Base-by-base conservation (phyloP, 352 stramenopile species). In the Pythium sp. region DNA sequence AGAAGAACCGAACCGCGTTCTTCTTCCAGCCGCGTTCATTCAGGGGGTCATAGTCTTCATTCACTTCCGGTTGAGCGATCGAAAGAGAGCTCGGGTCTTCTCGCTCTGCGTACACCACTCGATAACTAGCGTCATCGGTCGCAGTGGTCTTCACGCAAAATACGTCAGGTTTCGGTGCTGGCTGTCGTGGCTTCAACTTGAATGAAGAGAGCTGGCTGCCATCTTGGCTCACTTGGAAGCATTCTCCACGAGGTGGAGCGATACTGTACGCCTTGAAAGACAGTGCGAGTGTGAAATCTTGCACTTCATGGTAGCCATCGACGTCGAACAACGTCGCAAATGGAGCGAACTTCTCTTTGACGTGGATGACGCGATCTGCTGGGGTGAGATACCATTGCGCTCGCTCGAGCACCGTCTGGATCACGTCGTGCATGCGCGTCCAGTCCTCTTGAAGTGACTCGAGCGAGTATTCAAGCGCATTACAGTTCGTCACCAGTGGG, bases 391-490 rank as follows among this genome's bases (percentile, higher is more conserved):
- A 75, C 75, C 78, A 83, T 24, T 67, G 61, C 0, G 68, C 71
- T 11, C 74, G 70, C 28, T 71, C 30, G 20, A 76, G 62, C 22
- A 69, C 72, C 1, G 64, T 51, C 34, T 65, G 57, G 32, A 75
- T 73, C 30, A 82, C 49, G 7, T 53, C 38, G 20, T 73, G 62
- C 43, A 81, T 80, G 4, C 49, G 49, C 18, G 61, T 61, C 30
- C 78, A 75, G 62, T 85, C 78, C 2, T 70, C 68, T 9, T 68
- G 41, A 12, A 82, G 58, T 4, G 78, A 85, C 28, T 77, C 68
- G 15, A 82, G 46, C 9, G 78, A 80, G 67, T 85, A 85, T 68
- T 79, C 80, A 60, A 85, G 75, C 9, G 75, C 58, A 54, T 85
- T 85, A 73, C 78, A 85, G 60, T 81, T 79, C n/a, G 71, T 71